Conservation (phyloP, 2,329 filamentous ascomycete species). For the Ceratocystis papillata region DNA sequence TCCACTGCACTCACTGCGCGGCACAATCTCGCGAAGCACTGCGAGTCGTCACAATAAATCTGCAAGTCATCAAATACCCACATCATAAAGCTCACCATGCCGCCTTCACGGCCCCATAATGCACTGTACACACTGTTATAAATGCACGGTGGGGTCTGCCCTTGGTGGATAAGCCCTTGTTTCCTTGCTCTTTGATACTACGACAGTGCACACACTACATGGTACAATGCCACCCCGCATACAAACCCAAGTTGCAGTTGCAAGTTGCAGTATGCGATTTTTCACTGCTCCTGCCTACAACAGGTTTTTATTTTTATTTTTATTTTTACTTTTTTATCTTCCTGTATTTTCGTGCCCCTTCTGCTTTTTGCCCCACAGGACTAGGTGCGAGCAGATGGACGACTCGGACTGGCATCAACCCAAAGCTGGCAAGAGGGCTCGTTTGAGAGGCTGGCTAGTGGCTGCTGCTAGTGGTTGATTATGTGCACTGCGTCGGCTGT, state of each 20-base stretch:
- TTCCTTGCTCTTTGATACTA: background rate
- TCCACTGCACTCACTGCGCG: background rate
- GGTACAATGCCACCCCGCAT: background rate
- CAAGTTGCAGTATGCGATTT: background rate
- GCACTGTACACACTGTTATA: conserved; percentile 6
- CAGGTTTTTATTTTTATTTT: background rate
- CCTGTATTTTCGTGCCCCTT: background rate
- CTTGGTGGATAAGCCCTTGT: background rate
- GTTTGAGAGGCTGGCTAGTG: background rate
- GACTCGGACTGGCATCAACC: background rate
- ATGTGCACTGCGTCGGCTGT: background rate
- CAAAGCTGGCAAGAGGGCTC: background rate
- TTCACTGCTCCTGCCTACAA: background rate
- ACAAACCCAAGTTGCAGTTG: background rate
- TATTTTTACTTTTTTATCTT: background rate
- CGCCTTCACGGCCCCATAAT: conserved; percentile 5
- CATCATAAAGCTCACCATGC: background rate
- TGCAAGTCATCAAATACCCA: conserved; percentile 5
- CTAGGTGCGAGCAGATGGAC: background rate
- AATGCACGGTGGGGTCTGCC: conserved; percentile 3
- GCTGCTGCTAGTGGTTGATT: background rate
- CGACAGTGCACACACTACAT: too few species aligned
- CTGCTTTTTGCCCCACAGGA: background rate
- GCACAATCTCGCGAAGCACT: background rate
- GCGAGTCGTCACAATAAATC: background rate